phyloP scores from a whole-genome alignment of 2,329 filamentous ascomycete genomes.

The Spiromastix sp. region DNA sequence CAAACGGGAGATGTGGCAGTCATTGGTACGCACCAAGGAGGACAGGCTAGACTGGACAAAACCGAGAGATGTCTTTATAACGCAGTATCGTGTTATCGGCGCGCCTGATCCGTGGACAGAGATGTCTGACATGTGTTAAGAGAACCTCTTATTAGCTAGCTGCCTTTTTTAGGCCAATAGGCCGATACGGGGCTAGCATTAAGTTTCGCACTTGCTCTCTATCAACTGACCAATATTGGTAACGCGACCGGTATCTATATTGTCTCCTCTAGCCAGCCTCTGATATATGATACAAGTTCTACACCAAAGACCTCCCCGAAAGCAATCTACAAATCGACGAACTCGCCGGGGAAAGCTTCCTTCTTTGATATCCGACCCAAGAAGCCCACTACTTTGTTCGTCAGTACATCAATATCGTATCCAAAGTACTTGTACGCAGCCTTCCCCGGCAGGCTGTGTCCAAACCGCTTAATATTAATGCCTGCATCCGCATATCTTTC shows the following conservation, averaged over 20 bases:
- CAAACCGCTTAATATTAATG: constrained; percentile 36
- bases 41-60: constrained; percentile 19
- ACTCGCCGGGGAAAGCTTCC: too few relatives aligned
- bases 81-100: constrained; percentile 18
- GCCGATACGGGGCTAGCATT: too few relatives aligned
- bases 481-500: constrained; percentile 43
- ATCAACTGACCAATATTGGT: too few relatives aligned
- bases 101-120: constrained; percentile 19
- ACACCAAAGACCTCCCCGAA: too few relatives aligned
- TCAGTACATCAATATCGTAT: constrained; percentile 38
- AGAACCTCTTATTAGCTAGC: too few relatives aligned
- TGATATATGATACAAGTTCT: too few relatives aligned
- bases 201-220: too few relatives aligned
- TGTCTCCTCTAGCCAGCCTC: too few relatives aligned
- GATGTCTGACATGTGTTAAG: constrained; percentile 13
- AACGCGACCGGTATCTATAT: too few relatives aligned
- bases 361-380: too few relatives aligned
- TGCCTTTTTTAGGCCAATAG: too few relatives aligned
- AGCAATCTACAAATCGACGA: too few relatives aligned
- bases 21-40: constrained; percentile 17
- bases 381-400: constrained; percentile 26
- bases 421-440: constrained; percentile 48
- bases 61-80: constrained; percentile 16
- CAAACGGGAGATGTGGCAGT: constrained; percentile 17
- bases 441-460: constrained; percentile 40